Conservation (phyloP, 129 eudicot genomes). For the Lonicera japonica region DNA sequence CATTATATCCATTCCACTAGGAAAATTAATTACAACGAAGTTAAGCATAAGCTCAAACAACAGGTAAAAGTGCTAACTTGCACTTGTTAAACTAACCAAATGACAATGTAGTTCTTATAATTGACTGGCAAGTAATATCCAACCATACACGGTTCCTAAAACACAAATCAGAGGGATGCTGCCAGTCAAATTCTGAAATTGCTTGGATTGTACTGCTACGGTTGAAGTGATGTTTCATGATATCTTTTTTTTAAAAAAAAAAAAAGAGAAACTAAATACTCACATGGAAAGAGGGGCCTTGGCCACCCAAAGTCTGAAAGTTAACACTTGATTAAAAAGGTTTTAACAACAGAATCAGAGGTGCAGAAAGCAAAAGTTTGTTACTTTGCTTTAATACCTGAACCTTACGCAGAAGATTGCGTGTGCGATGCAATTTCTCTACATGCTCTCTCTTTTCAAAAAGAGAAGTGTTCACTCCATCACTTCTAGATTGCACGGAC, state of each 20-base stretch:
- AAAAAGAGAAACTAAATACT: background rate
- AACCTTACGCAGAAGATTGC: constrained; percentile 86
- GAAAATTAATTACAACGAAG: background rate
- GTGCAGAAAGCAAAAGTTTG: constrained; percentile 3
- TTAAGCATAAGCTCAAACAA: background rate
- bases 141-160: background rate
- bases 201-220: too few species aligned
- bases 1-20: background rate
- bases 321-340: background rate
- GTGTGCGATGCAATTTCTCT: constrained; percentile 92
- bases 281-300: background rate
- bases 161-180: too few species aligned
- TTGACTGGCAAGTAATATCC: background rate
- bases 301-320: too few species aligned
- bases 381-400: constrained; percentile 53
- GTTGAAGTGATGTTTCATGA: too few species aligned
- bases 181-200: too few species aligned
- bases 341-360: constrained; percentile 1
- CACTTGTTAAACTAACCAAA: background rate
- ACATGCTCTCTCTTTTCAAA: constrained; percentile 88
- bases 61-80: background rate
- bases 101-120: background rate
- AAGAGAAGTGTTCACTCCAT: constrained; percentile 92
- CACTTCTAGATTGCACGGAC: constrained; percentile 97
- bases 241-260: background rate